phyloP scores from a whole-genome alignment of 2,329 filamentous ascomycete genomes.

The Escovopsis sp. region DNA sequence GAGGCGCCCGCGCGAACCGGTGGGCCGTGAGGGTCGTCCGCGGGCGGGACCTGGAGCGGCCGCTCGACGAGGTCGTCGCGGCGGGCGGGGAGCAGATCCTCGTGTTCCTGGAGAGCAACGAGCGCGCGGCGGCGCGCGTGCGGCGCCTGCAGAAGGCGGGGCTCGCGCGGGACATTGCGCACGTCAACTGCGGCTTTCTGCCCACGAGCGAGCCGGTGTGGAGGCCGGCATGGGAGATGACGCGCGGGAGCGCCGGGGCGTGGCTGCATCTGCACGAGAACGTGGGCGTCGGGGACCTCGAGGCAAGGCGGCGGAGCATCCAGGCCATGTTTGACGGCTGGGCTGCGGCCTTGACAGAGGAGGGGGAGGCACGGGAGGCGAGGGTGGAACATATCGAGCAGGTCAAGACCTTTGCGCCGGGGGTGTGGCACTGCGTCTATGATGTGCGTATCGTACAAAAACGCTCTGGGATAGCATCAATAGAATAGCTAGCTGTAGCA shows the following conservation, averaged over 20 bases:
- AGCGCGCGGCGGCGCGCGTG: slow-evolving; percentile 30
- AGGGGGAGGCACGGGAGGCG: slow-evolving; percentile 11
- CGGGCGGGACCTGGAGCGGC: slow-evolving; percentile 22
- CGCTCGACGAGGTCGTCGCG: slow-evolving; percentile 21
- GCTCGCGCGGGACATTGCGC: slow-evolving; percentile 26
- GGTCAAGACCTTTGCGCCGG: slow-evolving; percentile 57
- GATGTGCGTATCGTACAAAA: slow-evolving; percentile 36
- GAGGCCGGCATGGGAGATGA: slow-evolving; percentile 33
- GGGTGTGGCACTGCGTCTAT: slow-evolving; percentile 56
- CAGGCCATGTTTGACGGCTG: slow-evolving; percentile 30
- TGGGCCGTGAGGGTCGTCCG: slow-evolving; percentile 46
- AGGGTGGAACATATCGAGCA: slow-evolving; percentile 42
- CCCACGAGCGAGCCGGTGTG: slow-evolving; percentile 43
- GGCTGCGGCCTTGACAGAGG: slow-evolving; percentile 8
- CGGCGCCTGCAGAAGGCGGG: slow-evolving; percentile 21
- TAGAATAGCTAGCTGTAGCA: too few species aligned
- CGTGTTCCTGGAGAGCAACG: slow-evolving; percentile 57
- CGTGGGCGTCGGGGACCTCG: slow-evolving; percentile 39
- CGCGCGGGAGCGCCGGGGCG: slow-evolving; percentile 19
- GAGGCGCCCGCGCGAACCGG: slow-evolving; percentile 56
- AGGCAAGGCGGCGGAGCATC: slow-evolving; percentile 31
- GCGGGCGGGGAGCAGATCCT: slow-evolving; percentile 39
- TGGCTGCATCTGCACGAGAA: slow-evolving; percentile 58
- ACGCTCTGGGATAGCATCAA: slow-evolving; percentile 11
- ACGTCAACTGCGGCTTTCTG: slow-evolving; percentile 50